These are phyloP conservation scores for Lolium perenne DNA, from an alignment of 176 grass and related monocot species.

Conservation along the genomic window DNA sequence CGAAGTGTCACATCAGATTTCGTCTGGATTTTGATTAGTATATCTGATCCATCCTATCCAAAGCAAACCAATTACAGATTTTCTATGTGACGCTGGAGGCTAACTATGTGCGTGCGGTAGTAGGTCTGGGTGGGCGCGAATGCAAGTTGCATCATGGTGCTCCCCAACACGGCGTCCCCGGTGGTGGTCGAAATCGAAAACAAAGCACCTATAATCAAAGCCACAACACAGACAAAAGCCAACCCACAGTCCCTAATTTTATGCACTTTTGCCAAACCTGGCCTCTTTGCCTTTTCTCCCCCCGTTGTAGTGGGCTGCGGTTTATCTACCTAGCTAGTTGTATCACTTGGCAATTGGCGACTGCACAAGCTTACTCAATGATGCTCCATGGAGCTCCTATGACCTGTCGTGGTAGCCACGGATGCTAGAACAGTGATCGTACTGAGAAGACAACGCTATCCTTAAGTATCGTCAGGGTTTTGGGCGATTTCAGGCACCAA, in stretches of 20 bases:
- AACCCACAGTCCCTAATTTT: constrained; percentile 17
- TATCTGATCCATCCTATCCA: constrained; percentile 38
- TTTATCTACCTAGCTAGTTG: background rate
- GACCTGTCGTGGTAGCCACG: background rate
- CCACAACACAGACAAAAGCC: constrained; percentile 42
- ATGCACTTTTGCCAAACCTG: constrained; percentile 43
- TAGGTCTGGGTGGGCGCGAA: constrained; percentile 40
- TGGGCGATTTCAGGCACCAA: background rate
- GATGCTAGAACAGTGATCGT: background rate
- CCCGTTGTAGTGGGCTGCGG: background rate
- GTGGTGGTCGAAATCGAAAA: constrained; percentile 38
- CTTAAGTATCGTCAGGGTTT: background rate
- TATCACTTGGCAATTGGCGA: background rate
- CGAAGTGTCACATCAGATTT: constrained; percentile 30
- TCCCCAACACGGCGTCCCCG: constrained; percentile 39
- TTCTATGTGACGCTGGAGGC: constrained; percentile 4
- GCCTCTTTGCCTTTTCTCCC: constrained; percentile 5
- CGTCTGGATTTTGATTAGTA: constrained; percentile 21
- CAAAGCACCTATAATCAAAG: constrained; percentile 27
- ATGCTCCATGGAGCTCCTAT: background rate
- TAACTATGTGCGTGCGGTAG: constrained; percentile 21
- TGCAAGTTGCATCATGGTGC: constrained; percentile 47
- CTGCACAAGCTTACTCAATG: background rate
- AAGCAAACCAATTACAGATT: constrained; percentile 6
- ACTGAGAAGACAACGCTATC: background rate